Conservation (phyloP, 768 basidiomycete species). For the Russula foetens region DNA sequence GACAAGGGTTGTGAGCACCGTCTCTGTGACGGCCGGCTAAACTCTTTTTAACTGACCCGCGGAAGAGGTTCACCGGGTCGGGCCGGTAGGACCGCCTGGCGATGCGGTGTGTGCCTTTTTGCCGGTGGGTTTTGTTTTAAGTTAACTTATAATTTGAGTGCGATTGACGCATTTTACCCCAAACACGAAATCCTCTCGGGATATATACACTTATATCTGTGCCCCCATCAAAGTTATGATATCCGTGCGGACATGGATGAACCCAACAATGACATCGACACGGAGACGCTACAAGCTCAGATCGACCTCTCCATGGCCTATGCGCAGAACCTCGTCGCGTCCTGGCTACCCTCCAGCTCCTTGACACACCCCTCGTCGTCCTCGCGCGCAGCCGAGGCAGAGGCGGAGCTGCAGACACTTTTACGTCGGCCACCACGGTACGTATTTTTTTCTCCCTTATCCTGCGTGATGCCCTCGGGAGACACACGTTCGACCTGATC, state of each 20-base stretch:
- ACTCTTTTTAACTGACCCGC: too few species aligned
- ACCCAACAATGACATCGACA: constrained; percentile 50
- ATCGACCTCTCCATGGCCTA: constrained; percentile 75
- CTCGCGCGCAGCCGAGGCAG: constrained; percentile 18
- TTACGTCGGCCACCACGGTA: constrained; percentile 68
- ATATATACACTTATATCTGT: too few species aligned
- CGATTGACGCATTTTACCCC: too few species aligned
- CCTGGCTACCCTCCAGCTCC: constrained; percentile 49
- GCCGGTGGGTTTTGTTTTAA: too few species aligned
- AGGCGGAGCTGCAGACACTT: constrained; percentile 55
- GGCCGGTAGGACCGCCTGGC: neutral
- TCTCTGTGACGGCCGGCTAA: too few species aligned
- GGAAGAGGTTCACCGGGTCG: too few species aligned
- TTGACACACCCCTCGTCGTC: constrained; percentile 19
- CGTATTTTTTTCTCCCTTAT: constrained; percentile 15
- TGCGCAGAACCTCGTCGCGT: constrained; percentile 62
- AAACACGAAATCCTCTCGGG: too few species aligned
- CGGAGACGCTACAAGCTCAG: constrained; percentile 70
- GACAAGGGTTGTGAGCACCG: too few species aligned
- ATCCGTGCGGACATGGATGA: constrained; percentile 26
- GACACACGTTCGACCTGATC: neutral
- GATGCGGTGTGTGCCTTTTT: too few species aligned
- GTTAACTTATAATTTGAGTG: too few species aligned
- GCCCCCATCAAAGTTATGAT: constrained; percentile 9
- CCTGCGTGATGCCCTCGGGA: neutral